These are phyloP conservation scores for Acacia melanoxylon DNA, from an alignment of 306 rosid species.

Conservation along the genomic window DNA sequence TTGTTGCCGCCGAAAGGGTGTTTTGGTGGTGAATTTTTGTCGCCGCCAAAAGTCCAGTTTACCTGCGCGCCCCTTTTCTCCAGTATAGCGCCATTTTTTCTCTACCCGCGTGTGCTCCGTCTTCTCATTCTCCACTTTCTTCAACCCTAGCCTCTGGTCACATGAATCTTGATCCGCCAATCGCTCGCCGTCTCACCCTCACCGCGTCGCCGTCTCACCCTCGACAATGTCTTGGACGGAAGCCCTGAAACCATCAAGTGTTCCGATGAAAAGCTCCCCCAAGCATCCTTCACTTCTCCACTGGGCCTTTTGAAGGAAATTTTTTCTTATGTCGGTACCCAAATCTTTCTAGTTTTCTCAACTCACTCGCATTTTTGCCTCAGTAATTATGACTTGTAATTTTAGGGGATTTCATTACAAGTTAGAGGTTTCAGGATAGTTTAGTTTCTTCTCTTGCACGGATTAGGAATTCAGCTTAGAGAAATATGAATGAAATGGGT, in stretches of 20 bases:
- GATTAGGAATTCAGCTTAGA: neutral
- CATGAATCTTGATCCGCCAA: too few relatives aligned
- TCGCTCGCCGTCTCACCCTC: too few relatives aligned
- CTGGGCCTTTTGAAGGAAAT: conserved; percentile 27
- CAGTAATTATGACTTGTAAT: neutral
- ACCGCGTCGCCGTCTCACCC: too few relatives aligned
- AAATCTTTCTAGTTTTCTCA: neutral
- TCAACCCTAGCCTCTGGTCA: too few relatives aligned
- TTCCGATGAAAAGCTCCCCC: conserved; percentile 21
- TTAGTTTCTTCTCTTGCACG: neutral
- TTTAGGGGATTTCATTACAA: neutral
- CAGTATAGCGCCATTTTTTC: too few relatives aligned
- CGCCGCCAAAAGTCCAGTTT: too few relatives aligned
- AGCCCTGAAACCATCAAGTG: neutral
- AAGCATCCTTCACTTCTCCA: conserved; percentile 22
- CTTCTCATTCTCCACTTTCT: too few relatives aligned
- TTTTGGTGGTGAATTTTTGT: too few relatives aligned
- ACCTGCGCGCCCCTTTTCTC: too few relatives aligned
- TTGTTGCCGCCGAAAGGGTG: too few relatives aligned
- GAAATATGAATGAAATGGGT: neutral
- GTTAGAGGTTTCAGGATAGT: neutral
- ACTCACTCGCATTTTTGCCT: neutral
- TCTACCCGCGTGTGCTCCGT: too few relatives aligned
- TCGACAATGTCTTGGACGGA: conserved; percentile 40
- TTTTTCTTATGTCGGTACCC: conserved; percentile 15